Conservation (phyloP, 1,139 yeast genomes). For the Diutina neorugosa region DNA sequence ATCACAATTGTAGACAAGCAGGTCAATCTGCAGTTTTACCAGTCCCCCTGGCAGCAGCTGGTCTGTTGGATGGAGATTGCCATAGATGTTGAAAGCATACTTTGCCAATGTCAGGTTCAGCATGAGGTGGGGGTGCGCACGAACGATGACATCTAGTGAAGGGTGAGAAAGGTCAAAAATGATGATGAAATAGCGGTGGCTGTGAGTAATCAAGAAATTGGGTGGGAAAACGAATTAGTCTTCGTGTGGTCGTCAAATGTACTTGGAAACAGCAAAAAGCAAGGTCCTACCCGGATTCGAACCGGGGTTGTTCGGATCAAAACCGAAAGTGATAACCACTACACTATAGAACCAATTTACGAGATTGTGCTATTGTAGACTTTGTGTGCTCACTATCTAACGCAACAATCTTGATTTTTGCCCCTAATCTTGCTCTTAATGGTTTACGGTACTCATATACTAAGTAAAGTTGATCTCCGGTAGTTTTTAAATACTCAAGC, state of each 20-base stretch:
- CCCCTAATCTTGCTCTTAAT: no score
- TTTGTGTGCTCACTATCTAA: no score
- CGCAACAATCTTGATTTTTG: no score
- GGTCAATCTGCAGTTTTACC: constrained; percentile 7
- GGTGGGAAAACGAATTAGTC: no score
- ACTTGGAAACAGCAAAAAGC: neutral
- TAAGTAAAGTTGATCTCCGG: no score
- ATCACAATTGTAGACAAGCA: constrained; percentile 14
- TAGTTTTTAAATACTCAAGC: no score
- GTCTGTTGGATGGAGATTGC: constrained; percentile 10
- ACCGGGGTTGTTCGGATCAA: constrained; percentile 82
- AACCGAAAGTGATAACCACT: constrained; percentile 41
- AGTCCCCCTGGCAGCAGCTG: constrained; percentile 7
- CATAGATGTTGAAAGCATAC: constrained; percentile 27
- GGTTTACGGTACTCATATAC: no score
- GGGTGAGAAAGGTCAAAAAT: neutral
- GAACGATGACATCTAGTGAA: neutral
- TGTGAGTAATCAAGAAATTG: no score
- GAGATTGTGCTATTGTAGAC: no score
- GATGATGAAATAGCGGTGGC: no score
- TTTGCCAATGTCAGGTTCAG: constrained; percentile 12
- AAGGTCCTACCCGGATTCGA: constrained; percentile 92
- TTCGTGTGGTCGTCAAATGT: no score
- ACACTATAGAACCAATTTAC: constrained; percentile 25
- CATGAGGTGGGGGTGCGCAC: neutral